Percentiles rank a stretch among this genome's conserved stretches.
phyloP scores from a whole-genome alignment of 2,329 filamentous ascomycete species.

The Tricladium varicosporioides region DNA sequence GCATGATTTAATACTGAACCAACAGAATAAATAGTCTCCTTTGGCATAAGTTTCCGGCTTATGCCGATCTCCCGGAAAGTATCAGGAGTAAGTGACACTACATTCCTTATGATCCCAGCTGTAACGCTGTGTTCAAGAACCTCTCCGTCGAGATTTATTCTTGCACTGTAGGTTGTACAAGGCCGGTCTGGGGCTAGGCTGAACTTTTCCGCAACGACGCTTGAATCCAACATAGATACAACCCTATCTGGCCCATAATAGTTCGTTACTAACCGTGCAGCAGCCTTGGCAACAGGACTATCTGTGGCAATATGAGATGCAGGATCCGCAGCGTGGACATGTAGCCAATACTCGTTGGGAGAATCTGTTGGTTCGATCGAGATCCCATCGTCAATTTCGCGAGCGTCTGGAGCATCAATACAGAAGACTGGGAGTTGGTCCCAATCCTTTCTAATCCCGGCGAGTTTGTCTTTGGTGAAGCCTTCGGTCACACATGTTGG shows the following conservation, averaged over 20 bases:
- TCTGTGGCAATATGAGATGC: slow-evolving; percentile 64
- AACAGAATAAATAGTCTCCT: slow-evolving; percentile 9
- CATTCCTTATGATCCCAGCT: slow-evolving; percentile 50
- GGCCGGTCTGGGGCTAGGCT: slow-evolving; percentile 52
- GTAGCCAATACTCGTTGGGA: slow-evolving; percentile 66
- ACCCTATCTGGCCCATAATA: slow-evolving; percentile 58
- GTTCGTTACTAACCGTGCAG: slow-evolving; percentile 59
- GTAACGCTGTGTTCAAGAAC: slow-evolving; percentile 54
- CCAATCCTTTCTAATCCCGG: slow-evolving; percentile 57
- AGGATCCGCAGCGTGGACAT: slow-evolving; percentile 77
- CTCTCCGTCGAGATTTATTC: slow-evolving; percentile 50
- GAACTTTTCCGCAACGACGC: slow-evolving; percentile 47
- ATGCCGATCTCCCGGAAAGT: slow-evolving; percentile 42
- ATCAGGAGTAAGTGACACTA: slow-evolving; percentile 56
- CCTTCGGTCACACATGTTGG: slow-evolving; percentile 36
- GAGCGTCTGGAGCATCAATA: slow-evolving; percentile 65
- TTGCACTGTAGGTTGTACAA: slow-evolving; percentile 61
- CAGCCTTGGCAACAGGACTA: slow-evolving; percentile 56
- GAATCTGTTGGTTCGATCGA: slow-evolving; percentile 61
- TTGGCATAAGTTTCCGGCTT: not conserved
- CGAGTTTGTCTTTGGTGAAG: slow-evolving; percentile 44
- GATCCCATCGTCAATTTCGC: slow-evolving; percentile 76
- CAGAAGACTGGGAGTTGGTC: slow-evolving; percentile 62
- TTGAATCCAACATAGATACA: slow-evolving; percentile 56
- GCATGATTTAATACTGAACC: slow-evolving; percentile 11